A percentile compares a stretch with the other conserved stretches of the same genome.
Conservation (phyloP, 495 filamentous ascomycete genomes). For the Aspergillus diversus region DNA sequence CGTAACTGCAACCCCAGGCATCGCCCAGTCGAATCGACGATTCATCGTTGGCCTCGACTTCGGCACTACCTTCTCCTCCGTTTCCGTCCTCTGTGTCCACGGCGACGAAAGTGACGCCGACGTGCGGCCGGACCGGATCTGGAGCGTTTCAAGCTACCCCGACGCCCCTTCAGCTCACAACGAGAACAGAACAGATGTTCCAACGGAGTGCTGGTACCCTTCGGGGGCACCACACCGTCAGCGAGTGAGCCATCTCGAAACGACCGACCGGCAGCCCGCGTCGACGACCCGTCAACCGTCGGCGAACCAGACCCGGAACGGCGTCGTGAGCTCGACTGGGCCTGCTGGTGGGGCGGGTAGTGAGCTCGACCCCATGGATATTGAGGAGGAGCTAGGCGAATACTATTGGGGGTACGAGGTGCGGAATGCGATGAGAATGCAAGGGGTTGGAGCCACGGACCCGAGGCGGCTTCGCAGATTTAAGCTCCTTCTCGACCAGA, state of each 20-base stretch:
- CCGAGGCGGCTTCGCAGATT: not conserved
- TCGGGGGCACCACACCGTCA: not conserved
- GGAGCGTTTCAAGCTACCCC: slow-evolving; percentile 4
- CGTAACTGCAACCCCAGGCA: not conserved
- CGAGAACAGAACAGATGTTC: slow-evolving; percentile 1
- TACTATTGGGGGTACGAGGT: slow-evolving; percentile 12
- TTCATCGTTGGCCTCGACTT: slow-evolving; percentile 15
- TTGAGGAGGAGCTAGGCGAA: not conserved
- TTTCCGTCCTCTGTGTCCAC: slow-evolving; percentile 2
- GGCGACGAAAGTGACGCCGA: not conserved
- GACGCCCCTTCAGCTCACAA: not conserved
- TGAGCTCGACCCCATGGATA: not conserved
- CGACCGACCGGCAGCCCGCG: not conserved
- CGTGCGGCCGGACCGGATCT: not conserved
- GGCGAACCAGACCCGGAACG: not conserved
- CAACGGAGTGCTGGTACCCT: slow-evolving; percentile 7
- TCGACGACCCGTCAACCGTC: not conserved
- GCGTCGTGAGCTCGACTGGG: not conserved
- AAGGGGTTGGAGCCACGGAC: not conserved
- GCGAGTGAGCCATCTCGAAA: not conserved
- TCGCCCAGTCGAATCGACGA: not conserved
- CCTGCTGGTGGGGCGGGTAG: no score
- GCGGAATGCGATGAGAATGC: not conserved
- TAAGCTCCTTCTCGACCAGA: slow-evolving; percentile 9
- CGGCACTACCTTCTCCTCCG: slow-evolving; percentile 9